Evolutionary conservation across 2,329 filamentous ascomycete species (phyloP), one percentile per base, ranked within the genome.

Genomic region (Calonectria henricotiae): DNA sequence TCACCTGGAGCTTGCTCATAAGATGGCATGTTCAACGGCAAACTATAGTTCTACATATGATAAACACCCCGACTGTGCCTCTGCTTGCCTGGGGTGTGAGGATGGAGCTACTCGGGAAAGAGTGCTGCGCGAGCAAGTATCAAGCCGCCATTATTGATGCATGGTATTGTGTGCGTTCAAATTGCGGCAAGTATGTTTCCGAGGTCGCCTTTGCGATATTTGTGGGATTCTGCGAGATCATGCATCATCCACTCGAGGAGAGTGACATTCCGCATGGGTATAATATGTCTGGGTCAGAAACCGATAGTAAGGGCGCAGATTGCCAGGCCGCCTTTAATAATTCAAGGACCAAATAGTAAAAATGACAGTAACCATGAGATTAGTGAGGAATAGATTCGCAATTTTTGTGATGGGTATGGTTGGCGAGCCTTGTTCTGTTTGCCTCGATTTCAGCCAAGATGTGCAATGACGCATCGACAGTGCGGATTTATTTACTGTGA

Each of bases 251-350:
- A 1, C 49, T 68, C 0, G 5, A 37, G 20, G 61, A 61, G 8
- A 3, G 51, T 2, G 51, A 70, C 25, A 46, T 64, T 7, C 68
- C 68, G 12, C 37, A 44, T 17, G 68, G 65, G 11, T 70, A 69
- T 13, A 94, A 94, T 15, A 15, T 13, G 32, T 37, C 32, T 8
- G 30, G 32, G 20, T 25, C n/a, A 15, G 51, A 55, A 23, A 39
- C 11, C n/a, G 11, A 39, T 4, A 30, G 32, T 39, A 25, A 37
- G 51, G 35, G 9, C 35, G 9, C 35, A 37, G 35, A 37, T 37
- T 37, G 35, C 35, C 5, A 8, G 35, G 9, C 35, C 35, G 35
- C 9, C 12, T 7, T 37, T 2, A 37, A 37, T 11, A 13, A 11
- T 37, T 30, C 27, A 13, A 13, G 35, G 5, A 13, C 12, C 3